Conservation (phyloP, 306 rosid species). For the Lathyrus tuberosus region DNA sequence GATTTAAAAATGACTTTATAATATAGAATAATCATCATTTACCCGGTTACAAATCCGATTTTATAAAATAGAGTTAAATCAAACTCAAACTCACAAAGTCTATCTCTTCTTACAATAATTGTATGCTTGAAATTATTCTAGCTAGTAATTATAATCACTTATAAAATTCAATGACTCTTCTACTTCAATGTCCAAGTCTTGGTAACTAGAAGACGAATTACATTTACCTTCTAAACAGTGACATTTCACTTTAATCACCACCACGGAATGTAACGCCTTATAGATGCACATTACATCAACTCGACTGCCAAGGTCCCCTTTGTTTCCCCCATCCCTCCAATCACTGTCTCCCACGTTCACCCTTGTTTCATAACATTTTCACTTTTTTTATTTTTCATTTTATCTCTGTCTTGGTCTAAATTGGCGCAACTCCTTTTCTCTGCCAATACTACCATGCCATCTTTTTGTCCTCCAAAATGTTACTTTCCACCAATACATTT, state of each 20-base stretch:
- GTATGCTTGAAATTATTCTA: too few species aligned
- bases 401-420: constrained; percentile 26
- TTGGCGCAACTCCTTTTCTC: constrained; percentile 40
- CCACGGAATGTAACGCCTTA: constrained; percentile 43
- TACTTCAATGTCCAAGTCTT: background rate
- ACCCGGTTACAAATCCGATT: too few species aligned
- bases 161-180: too few species aligned
- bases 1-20: too few species aligned
- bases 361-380: constrained; percentile 24
- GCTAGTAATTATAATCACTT: too few species aligned
- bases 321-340: constrained; percentile 40
- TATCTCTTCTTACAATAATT: too few species aligned
- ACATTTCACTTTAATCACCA: constrained; percentile 21
- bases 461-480: constrained; percentile 4
- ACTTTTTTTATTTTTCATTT: background rate
- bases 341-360: constrained; percentile 44
- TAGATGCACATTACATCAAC: constrained; percentile 42
- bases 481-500: background rate
- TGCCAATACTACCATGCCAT: constrained; percentile 31
- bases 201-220: constrained; percentile 15
- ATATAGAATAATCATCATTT: too few species aligned
- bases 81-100: too few species aligned
- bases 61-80: too few species aligned
- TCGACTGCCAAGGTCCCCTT: constrained; percentile 29
- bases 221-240: constrained; percentile 26